Evolutionary conservation across 2,329 filamentous ascomycete species (phyloP).

Genomic region (Calonectria henricotiae): DNA sequence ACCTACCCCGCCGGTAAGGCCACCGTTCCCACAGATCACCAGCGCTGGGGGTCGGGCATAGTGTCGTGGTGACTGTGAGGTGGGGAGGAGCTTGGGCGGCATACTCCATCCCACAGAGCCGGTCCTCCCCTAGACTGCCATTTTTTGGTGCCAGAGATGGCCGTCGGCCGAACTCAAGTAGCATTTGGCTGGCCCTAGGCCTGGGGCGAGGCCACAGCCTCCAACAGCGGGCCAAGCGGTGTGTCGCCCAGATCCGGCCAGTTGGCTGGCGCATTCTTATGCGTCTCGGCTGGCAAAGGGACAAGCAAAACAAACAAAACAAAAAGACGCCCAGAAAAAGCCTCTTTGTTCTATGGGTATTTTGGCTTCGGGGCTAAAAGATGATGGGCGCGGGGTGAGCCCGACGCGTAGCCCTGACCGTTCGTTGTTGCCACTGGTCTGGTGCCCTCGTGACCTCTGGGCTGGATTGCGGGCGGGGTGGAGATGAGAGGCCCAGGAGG

Average conservation of each 20-base stretch:
- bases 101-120: background rate
- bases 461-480: conserved; percentile 5
- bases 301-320: no score
- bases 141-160: no score
- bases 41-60: no score
- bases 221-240: background rate
- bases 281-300: background rate
- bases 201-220: conserved; percentile 5
- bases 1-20: background rate
- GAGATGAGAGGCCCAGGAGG: conserved; percentile 14
- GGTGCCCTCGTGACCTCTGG: background rate
- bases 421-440: conserved; percentile 18
- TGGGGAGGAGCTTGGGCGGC: background rate
- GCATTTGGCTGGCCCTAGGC: background rate
- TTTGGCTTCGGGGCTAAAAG: conserved; percentile 13
- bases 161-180: background rate
- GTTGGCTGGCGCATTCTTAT: background rate
- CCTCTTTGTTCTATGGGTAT: background rate
- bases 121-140: no score
- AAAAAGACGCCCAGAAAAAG: background rate
- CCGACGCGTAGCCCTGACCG: background rate
- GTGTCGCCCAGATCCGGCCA: background rate
- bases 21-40: background rate
- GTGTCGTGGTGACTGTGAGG: background rate
- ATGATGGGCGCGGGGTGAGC: conserved; percentile 2